Evolutionary conservation across 1,284 basidiomycete genomes (phyloP), one percentile per base, ranked within the genome.

Genomic region (Mycena sp.): DNA sequence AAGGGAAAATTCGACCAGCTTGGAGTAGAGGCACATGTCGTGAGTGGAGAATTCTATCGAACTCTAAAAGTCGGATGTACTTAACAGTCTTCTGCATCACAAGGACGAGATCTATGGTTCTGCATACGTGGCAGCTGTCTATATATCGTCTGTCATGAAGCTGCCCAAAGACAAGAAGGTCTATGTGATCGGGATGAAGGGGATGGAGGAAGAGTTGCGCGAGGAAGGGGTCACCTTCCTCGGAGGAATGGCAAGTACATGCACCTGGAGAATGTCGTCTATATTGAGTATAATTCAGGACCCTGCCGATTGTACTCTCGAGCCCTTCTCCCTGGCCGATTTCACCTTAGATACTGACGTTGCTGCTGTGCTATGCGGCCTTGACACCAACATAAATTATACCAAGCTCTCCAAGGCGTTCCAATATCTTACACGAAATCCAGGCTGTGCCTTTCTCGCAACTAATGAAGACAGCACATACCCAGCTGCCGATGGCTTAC

Each of bases 31-130:
- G 94, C 90, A 16, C 83, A 91, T 71, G 90, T 93, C 72, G 96
- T 97, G 76, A 74, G 89, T 82, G 54, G 54, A 44, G 14, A 54
- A 65, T 63, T 57, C 58, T 44, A 23, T 43, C 49, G 19, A 37
- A 53, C 54, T 58, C 51, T 26, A 45, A 55, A 55, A 43, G 30
- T 38, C 21, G 38, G 38, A 35, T 45, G 0, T 23, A 23, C 38
- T 45, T 61, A 45, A 58, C 38, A 5, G n/a, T n/a, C 30, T 11
- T 38, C 19, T 54, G 48, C 61, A 41, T 29, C 29, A 21, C 44
- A 70, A 97, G 93, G 91, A 95, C 61, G 97, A 99, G 76, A 94
- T 99, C 62, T 98, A 95, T 72, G 96, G 96, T 49, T 99, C 96
- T 7, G 96, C 95, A 2, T 98, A 93, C 74, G 96, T 96, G 4